phyloP scores from a whole-genome alignment of 495 filamentous ascomycete genomes.

The Rostrohypoxylon terebratum region DNA sequence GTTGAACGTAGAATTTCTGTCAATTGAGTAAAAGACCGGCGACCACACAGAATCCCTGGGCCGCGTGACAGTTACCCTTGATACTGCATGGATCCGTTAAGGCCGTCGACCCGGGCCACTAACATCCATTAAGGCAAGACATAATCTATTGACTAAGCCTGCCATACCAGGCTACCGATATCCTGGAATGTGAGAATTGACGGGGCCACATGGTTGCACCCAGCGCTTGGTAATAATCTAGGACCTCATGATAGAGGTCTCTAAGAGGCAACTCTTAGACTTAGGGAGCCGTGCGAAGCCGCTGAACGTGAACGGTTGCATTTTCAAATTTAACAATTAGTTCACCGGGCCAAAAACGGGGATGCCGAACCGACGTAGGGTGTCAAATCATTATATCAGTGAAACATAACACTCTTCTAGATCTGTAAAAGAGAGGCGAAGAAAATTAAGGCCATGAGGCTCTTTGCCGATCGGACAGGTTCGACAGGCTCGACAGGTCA shows the following conservation, averaged over 20 bases:
- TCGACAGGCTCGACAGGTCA: constrained; percentile 23
- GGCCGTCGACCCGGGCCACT: constrained; percentile 32
- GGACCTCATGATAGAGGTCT: constrained; percentile 9
- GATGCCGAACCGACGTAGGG: not conserved
- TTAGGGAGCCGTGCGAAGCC: constrained; percentile 6
- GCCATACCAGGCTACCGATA: not conserved
- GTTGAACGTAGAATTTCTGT: constrained; percentile 15
- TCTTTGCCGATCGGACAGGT: constrained; percentile 29
- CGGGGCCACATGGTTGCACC: constrained; percentile 11
- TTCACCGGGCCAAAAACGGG: not conserved
- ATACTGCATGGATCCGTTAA: constrained; percentile 7
- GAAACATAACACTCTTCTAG: constrained; percentile 8
- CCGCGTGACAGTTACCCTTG: constrained; percentile 22
- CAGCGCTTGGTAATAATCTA: constrained; percentile 3
- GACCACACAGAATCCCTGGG: constrained; percentile 12
- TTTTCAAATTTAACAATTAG: not conserved
- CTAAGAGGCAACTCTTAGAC: constrained; percentile 4
- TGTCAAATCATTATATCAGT: constrained; percentile 10
- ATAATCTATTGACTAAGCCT: not conserved
- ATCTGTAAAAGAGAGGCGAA: constrained; percentile 16
- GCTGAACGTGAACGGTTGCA: not conserved
- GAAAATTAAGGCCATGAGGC: constrained; percentile 28
- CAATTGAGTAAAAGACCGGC: constrained; percentile 9
- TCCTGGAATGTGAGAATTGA: not conserved
- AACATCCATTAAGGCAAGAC: constrained; percentile 28